These are phyloP conservation scores for Postia placenta DNA, from an alignment of 768 basidiomycete species.

Conservation along the genomic window DNA sequence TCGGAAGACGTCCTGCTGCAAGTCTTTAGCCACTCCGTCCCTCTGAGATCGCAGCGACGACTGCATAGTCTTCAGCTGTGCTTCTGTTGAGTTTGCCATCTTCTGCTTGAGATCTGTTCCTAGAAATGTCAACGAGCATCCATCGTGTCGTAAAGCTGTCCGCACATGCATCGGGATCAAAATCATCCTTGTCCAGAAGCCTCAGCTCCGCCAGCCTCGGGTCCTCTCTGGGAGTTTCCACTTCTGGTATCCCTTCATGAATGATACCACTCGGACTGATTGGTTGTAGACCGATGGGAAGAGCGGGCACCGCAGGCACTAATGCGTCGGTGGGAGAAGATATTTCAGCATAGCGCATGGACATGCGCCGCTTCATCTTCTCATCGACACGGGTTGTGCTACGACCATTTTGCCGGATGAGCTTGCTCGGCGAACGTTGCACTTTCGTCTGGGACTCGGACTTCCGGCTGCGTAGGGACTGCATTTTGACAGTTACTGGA, in stretches of 20 bases:
- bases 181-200: slow-evolving; percentile 68
- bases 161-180: slow-evolving; percentile 88
- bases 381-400: slow-evolving; percentile 57
- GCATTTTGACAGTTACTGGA: slow-evolving; percentile 17
- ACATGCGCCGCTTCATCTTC: slow-evolving; percentile 96
- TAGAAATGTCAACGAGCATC: neutral
- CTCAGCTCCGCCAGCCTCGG: slow-evolving; percentile 52
- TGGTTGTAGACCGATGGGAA: slow-evolving; percentile 41
- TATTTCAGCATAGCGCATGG: slow-evolving; percentile 87
- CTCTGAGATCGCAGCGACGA: slow-evolving; percentile 68
- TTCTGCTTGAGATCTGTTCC: slow-evolving; percentile 69
- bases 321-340: slow-evolving; percentile 57
- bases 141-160: neutral
- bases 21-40: slow-evolving; percentile 67
- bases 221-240: slow-evolving; percentile 51
- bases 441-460: slow-evolving; percentile 15
- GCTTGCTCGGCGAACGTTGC: slow-evolving; percentile 12
- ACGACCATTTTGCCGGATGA: slow-evolving; percentile 18
- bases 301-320: slow-evolving; percentile 52
- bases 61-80: slow-evolving; percentile 69
- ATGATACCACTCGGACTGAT: neutral
- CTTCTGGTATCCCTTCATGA: slow-evolving; percentile 15
- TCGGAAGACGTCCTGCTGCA: slow-evolving; percentile 93
- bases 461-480: slow-evolving; percentile 25
- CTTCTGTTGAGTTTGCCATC: slow-evolving; percentile 84